Evolutionary conservation across 1,139 yeast genomes (phyloP), one percentile per base, ranked within the genome.

Genomic region (Hyphopichia buzzinii): DNA sequence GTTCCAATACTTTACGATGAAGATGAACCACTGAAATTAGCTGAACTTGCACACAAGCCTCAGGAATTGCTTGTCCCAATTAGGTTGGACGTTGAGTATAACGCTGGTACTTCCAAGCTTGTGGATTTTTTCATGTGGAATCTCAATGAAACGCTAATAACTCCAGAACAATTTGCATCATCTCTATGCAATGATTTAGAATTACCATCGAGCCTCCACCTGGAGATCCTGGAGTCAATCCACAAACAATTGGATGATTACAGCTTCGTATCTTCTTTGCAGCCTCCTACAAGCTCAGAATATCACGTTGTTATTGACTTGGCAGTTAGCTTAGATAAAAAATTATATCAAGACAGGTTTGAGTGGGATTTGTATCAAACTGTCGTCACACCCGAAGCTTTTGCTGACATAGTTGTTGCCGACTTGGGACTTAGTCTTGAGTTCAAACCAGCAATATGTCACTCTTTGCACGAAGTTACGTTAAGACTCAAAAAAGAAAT

Each of bases 111-210:
- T 12, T 64, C 67, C 27, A 78, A 85, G 40, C 71, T 90, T 19
- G 81, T 79, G 15, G 99, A 92, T 53, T 80, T 81, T 42, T 81
- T 94, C 50, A 74, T 90, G 75, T 92, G 98, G 98, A 89, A 92
- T 54, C 53, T 86, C 31, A 81, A 83, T 51, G 97, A 92, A 53
- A 64, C 78, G 3, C 66, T 84, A 22, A 69, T 90, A 17, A 82
- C 95, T 0, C 97, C 97, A 0, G 87, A 82, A 40, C 81, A 81
- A 44, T 90, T 90, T 64, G 92, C 97, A 0, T 68, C 76, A 19
- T 76, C 88, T 22, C 74, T 90, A 44, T 82, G 95, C 51, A 77
- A 77, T 37, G 99, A 92, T 48, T 68, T 92, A 46, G 97, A 89
- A 42, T 70, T 94, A 31, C 88, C 94, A 2, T 70, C 63, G 28